Base-by-base conservation (phyloP, 768 basidiomycete species). In the Lactifluus hygrophoroides region DNA sequence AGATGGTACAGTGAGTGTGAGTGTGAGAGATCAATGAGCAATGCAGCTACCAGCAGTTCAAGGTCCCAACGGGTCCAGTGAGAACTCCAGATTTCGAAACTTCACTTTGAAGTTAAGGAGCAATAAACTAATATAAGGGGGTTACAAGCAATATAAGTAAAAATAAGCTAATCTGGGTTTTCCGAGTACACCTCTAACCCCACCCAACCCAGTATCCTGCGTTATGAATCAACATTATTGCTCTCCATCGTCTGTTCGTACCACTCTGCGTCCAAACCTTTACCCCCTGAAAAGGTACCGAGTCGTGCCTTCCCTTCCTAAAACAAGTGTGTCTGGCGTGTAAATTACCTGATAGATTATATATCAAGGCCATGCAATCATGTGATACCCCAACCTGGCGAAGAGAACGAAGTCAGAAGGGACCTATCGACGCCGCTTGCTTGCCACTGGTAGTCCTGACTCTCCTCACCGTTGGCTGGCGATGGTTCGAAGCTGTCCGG, bases 81-180 rank as follows among this genome's bases (percentile, higher is more conserved):
- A n/a, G n/a, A n/a, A n/a, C n/a, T n/a, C n/a, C 27, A 19, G 27
- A 17, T 27, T n/a, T 35, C 7, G 42, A n/a, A n/a, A n/a, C n/a
- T n/a, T n/a, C n/a, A n/a, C n/a, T n/a, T n/a, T n/a, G n/a, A n/a
- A n/a, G n/a, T 34, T 53, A 59, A 42, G 40, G 16, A 28, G 19
- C 5, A 28, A 44, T 59, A 59, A 43, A 28, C 19, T 49, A 54
- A 59, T 59, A 59, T 59, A 59, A 54, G 42, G 52, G 30, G 44
- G 14, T n/a, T 59, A 49, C 48, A 44, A 44, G 21, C 19, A 59
- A 10, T 49, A 59, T 54, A 59, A 48, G 53, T 54, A 3, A 38
- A 59, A 37, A 53, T 54, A 59, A 54, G 53, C 34, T 59, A 59
- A 35, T 54, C 43, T 34, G 32, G 28, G 27, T 42, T 35, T 54